phyloP scores from a whole-genome alignment of 2,329 filamentous ascomycete species.

The Fusarium oligoseptatum region DNA sequence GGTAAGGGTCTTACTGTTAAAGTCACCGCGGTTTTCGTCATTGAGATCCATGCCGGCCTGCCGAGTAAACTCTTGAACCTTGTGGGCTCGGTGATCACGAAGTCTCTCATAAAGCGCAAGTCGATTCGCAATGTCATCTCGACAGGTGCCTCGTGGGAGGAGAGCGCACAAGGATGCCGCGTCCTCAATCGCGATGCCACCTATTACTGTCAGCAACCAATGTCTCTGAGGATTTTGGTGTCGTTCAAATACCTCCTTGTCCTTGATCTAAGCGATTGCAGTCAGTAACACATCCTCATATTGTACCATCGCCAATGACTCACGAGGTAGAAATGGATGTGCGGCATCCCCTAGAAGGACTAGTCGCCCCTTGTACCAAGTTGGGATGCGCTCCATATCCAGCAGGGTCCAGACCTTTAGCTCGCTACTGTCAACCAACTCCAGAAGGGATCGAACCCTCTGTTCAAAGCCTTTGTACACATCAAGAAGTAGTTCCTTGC shows the following conservation, averaged over 20 bases:
- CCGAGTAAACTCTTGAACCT: constrained; percentile 70
- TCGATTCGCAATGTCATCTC: constrained; percentile 64
- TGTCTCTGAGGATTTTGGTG: neutral
- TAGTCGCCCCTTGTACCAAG: constrained; percentile 66
- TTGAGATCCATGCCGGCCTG: constrained; percentile 62
- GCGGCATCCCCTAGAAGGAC: constrained; percentile 76
- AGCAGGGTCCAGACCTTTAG: constrained; percentile 71
- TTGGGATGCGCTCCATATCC: constrained; percentile 71
- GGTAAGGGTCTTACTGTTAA: constrained; percentile 55
- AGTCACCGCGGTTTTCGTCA: constrained; percentile 48
- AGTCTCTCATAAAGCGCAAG: constrained; percentile 71
- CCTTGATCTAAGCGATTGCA: constrained; percentile 26
- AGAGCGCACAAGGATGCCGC: constrained; percentile 70
- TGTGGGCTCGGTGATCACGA: constrained; percentile 68
- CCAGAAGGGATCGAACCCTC: constrained; percentile 54
- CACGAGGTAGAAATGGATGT: constrained; percentile 72
- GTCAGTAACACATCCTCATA: neutral
- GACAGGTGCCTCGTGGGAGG: constrained; percentile 60
- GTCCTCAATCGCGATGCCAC: constrained; percentile 77
- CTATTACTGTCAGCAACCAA: neutral
- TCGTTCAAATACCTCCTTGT: constrained; percentile 47
- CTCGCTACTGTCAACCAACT: constrained; percentile 57
- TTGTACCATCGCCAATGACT: neutral
- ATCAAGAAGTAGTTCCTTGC: constrained; percentile 54
- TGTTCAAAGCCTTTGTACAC: constrained; percentile 59